These are phyloP conservation scores for Herpetospermum pedunculosum DNA, from an alignment of 306 rosid species.

Conservation along the genomic window DNA sequence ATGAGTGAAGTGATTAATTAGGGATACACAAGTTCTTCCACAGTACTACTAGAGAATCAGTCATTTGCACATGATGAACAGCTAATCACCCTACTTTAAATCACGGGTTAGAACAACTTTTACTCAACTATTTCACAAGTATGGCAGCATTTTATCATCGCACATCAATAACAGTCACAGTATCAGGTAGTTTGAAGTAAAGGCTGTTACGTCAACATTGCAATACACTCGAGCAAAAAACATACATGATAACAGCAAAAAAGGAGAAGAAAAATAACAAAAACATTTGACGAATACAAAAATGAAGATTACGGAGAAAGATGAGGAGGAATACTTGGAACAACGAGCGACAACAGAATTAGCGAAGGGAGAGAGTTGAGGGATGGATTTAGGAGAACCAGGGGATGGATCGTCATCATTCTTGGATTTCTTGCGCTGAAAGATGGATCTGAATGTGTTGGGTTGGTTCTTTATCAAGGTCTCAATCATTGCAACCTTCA, in stretches of 20 bases:
- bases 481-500: constrained; percentile 35
- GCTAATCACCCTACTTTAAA: not conserved
- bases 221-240: not conserved
- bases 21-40: not conserved
- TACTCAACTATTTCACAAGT: not conserved
- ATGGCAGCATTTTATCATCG: not conserved
- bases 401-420: constrained; percentile 13
- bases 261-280: not conserved
- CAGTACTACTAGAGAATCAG: not conserved
- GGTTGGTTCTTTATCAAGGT: constrained; percentile 26
- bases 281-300: not conserved
- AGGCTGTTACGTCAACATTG: not conserved
- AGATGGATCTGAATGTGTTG: constrained; percentile 32
- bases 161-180: not conserved
- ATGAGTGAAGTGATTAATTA: not conserved
- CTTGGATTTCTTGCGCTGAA: constrained; percentile 29
- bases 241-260: not conserved
- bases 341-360: constrained; percentile 74
- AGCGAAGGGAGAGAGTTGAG: constrained; percentile 74
- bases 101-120: not conserved
- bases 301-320: not conserved
- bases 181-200: not conserved
- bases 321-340: constrained; percentile 33
- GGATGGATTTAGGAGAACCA: constrained; percentile 40
- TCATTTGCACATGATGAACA: not conserved